Base-by-base conservation (phyloP, 2,329 filamentous ascomycete species). In the Microdochium bolleyi region DNA sequence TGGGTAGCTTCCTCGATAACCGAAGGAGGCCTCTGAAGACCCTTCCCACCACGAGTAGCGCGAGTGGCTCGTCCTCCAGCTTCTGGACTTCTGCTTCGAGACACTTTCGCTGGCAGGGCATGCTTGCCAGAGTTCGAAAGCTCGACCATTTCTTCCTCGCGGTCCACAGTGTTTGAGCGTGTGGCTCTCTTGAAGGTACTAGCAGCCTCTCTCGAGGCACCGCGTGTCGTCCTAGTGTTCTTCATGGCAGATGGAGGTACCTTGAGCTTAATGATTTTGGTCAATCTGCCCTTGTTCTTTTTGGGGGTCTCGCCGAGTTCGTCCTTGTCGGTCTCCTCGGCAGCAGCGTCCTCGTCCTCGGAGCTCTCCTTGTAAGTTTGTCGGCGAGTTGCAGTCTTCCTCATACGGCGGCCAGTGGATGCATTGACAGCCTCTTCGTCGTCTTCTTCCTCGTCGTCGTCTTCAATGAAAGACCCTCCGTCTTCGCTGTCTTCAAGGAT, bases 101-200 rank as follows among this genome's bases (percentile, higher is more conserved):
- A 79, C 19, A 70, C 70, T 38, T 77, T 72, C 27, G 75, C 68
- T 2, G 71, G 63, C 41, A 73, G 72, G 21, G 74, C 76, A 57
- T 85, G 82, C 53, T 73, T 76, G n/a, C 82, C 83, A 8, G 82
- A 85, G 58, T 73, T 79, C 5, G 82, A 79, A 14, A 85, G 69
- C 60, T 84, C 80, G 3, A 83, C 64, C 7, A 83, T 73, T 3
- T 76, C 71, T 46, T 82, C 78, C 27, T 78, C 76, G 0, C 72
- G 70, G 49, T 83, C 79, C 48, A 77, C 79, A 3, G 79, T 81
- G 52, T 69, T 74, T 16, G 77, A 78, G 30, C 80, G 70, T 11
- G 80, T 83, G 10, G 69, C 62, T 58, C 78, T 71, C 32, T 79
- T 72, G 38, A 73, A 72, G 1, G 60, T 55, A 9, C 58, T 51